Evolutionary conservation across 306 rosid genomes (phyloP).

Genomic region (Bauhinia variegata): DNA sequence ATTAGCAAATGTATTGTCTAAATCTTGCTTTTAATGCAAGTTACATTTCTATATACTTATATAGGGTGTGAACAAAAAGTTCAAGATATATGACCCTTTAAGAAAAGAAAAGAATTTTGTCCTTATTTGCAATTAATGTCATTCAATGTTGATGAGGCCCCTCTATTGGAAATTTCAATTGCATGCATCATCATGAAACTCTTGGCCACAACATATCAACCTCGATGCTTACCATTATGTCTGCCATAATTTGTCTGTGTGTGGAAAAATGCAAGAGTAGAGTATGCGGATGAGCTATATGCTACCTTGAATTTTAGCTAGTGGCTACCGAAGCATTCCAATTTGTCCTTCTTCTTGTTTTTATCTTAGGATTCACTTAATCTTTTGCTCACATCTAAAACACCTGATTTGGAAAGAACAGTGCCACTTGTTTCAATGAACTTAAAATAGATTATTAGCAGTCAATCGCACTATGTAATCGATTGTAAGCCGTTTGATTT

Average conservation of each 20-base stretch:
- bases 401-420: slow-evolving; percentile 28
- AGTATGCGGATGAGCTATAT: no score
- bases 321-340: neutral
- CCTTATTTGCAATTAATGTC: slow-evolving; percentile 15
- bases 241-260: no score
- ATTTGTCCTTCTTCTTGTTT: neutral
- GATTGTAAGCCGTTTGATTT: no score
- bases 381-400: slow-evolving; percentile 11
- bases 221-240: slow-evolving; percentile 8
- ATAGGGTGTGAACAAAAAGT: slow-evolving; percentile 9
- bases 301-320: no score
- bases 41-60: no score
- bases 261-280: no score
- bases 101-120: neutral
- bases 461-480: no score
- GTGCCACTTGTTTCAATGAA: slow-evolving; percentile 6
- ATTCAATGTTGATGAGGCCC: neutral
- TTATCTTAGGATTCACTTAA: neutral
- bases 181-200: slow-evolving; percentile 28
- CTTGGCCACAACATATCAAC: slow-evolving; percentile 10
- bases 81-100: neutral
- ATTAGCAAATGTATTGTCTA: neutral
- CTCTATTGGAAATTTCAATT: slow-evolving; percentile 22
- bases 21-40: neutral
- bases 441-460: no score